Percentiles rank a stretch among this genome's conserved stretches.
Evolutionary conservation across 768 basidiomycete genomes (phyloP).

Genomic region (Mycena kentingensis): DNA sequence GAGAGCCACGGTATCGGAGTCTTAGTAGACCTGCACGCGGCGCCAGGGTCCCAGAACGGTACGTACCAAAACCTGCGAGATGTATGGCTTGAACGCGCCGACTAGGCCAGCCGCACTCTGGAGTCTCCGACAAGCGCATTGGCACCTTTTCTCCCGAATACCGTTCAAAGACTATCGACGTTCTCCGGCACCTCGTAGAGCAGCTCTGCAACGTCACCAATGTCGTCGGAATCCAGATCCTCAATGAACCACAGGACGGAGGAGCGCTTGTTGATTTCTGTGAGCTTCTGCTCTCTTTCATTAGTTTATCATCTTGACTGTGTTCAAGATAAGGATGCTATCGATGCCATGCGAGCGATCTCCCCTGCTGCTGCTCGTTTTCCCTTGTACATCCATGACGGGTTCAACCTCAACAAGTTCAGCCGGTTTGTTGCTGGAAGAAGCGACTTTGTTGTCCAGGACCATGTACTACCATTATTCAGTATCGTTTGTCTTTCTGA

Average conservation of each 20-base stretch:
- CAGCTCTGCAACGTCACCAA: constrained; percentile 48
- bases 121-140: constrained; percentile 55
- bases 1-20: constrained; percentile 65
- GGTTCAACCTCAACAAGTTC: constrained; percentile 59
- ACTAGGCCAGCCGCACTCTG: constrained; percentile 70
- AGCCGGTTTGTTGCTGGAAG: constrained; percentile 49
- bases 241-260: constrained; percentile 60
- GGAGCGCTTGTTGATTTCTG: constrained; percentile 47
- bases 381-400: constrained; percentile 71
- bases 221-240: constrained; percentile 61
- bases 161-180: constrained; percentile 54
- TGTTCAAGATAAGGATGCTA: constrained; percentile 51
- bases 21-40: constrained; percentile 67
- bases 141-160: constrained; percentile 51
- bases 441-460: constrained; percentile 66
- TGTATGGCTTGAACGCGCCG: too few species aligned
- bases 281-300: constrained; percentile 27
- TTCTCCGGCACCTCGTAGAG: constrained; percentile 47
- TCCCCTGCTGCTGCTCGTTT: constrained; percentile 41
- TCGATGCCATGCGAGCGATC: constrained; percentile 46
- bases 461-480: too few species aligned
- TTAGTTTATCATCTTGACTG: constrained; percentile 7
- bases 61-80: too few species aligned
- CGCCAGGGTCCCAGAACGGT: constrained; percentile 78
- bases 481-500: background rate